Conservation (phyloP, 2,329 filamentous ascomycete genomes). For the Grosmannia huntii region DNA sequence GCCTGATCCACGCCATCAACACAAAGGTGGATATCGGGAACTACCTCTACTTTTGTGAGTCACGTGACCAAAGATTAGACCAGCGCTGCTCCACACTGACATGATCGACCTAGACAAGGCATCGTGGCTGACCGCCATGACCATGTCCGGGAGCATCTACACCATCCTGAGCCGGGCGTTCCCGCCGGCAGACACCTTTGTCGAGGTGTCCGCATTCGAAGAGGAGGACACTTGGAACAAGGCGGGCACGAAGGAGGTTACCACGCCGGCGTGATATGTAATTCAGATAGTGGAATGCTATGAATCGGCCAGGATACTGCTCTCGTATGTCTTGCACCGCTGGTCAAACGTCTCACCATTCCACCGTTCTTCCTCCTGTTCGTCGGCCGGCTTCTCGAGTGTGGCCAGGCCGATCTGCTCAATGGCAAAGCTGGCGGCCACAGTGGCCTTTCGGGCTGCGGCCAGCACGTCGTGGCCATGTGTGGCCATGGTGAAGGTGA, state of each 20-base stretch:
- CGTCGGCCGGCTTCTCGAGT: background rate
- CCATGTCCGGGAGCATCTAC: constrained; percentile 1
- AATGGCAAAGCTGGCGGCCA: constrained; percentile 1
- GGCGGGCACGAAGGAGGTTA: background rate
- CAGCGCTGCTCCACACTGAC: background rate
- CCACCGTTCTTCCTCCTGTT: background rate
- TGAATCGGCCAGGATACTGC: no score
- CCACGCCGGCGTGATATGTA: background rate
- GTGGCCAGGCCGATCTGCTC: constrained; percentile 3
- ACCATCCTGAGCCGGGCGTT: background rate
- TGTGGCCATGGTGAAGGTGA: background rate
- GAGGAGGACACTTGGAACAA: background rate
- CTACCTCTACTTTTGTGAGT: constrained; percentile 3
- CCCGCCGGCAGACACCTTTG: constrained; percentile 1
- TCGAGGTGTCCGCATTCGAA: constrained; percentile 1
- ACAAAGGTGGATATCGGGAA: background rate
- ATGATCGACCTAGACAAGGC: background rate
- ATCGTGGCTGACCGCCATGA: constrained; percentile 2
- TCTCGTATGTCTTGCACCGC: background rate
- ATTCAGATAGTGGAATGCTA: no score
- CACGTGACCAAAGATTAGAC: no score
- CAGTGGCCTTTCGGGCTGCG: background rate
- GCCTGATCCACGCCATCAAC: constrained; percentile 7
- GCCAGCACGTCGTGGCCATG: background rate
- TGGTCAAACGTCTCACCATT: background rate